These are phyloP conservation scores for Hebeloma cylindrosporum DNA, from an alignment of 768 basidiomycete genomes.

Conservation along the genomic window DNA sequence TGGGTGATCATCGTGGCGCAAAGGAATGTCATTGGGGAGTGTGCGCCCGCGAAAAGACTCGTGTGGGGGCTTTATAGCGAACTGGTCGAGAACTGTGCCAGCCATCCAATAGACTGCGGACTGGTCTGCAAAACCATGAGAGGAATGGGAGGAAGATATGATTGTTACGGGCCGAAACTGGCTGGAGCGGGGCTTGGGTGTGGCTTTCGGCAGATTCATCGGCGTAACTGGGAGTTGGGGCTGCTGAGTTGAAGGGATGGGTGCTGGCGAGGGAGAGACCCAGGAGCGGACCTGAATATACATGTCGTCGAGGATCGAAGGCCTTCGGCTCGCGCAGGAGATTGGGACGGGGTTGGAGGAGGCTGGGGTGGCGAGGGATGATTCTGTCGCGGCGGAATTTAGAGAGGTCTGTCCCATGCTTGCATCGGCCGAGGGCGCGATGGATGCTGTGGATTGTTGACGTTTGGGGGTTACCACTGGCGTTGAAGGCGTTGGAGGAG, in stretches of 20 bases:
- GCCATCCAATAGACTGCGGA: conserved; percentile 24
- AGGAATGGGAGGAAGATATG: conserved; percentile 16
- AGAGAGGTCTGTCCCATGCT: conserved; percentile 37
- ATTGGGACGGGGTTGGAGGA: conserved; percentile 41
- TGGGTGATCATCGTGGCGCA: conserved; percentile 24
- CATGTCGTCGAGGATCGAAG: conserved; percentile 38
- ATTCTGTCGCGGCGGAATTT: conserved; percentile 43
- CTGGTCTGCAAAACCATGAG: conserved; percentile 17
- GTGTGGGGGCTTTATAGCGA: neutral
- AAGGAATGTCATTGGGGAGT: conserved; percentile 12
- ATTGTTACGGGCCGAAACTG: conserved; percentile 12
- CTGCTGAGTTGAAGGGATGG: conserved; percentile 23
- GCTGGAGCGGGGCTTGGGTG: conserved; percentile 25
- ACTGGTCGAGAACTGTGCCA: conserved; percentile 15
- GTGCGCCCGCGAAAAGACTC: conserved; percentile 12
- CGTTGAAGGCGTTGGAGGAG: conserved; percentile 28
- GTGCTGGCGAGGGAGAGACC: conserved; percentile 38
- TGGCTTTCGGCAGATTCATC: conserved; percentile 19
- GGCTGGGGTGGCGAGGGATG: conserved; percentile 52
- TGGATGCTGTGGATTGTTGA: conserved; percentile 31
- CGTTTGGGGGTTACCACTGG: conserved; percentile 35
- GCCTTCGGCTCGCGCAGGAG: conserved; percentile 26
- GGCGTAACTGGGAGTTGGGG: conserved; percentile 16
- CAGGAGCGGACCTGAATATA: conserved; percentile 47
- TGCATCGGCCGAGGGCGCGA: conserved; percentile 24